phyloP scores from a whole-genome alignment of 1,284 basidiomycete genomes.

The Ceratobasidium sp. region DNA sequence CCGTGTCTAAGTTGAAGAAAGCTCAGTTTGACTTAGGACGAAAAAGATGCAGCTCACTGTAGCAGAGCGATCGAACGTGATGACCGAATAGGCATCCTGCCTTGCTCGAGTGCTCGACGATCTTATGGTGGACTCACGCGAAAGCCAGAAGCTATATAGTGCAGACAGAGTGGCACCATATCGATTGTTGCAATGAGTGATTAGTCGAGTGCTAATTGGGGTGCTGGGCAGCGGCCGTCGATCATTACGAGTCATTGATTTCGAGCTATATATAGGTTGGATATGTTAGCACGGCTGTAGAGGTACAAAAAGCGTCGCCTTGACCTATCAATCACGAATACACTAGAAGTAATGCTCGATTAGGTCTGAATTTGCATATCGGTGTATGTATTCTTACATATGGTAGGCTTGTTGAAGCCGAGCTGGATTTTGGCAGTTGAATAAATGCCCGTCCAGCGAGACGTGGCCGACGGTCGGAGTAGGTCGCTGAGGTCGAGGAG shows the following conservation, averaged over 20 bases:
- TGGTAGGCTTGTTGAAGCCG: constrained; percentile 67
- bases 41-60: constrained; percentile 51
- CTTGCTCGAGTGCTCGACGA: constrained; percentile 31
- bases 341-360: constrained; percentile 55
- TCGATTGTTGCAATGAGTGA: constrained; percentile 61
- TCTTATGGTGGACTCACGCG: constrained; percentile 59
- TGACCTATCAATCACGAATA: constrained; percentile 69
- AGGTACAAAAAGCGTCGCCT: neutral
- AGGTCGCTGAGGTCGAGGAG: constrained; percentile 53
- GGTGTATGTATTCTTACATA: constrained; percentile 68
- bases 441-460: constrained; percentile 69
- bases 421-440: constrained; percentile 67
- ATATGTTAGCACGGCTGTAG: neutral
- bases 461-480: constrained; percentile 61
- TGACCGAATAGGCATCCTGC: constrained; percentile 64
- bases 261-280: constrained; percentile 60
- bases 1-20: constrained; percentile 8
- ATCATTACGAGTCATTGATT: constrained; percentile 64
- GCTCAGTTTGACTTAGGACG: neutral
- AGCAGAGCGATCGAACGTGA: constrained; percentile 64
- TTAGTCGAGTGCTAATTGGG: constrained; percentile 62
- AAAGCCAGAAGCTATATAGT: constrained; percentile 67
- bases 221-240: constrained; percentile 63
- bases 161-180: constrained; percentile 71
- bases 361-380: neutral